phyloP scores from a whole-genome alignment of 139 green algal species.

The Mesostigma viride region DNA sequence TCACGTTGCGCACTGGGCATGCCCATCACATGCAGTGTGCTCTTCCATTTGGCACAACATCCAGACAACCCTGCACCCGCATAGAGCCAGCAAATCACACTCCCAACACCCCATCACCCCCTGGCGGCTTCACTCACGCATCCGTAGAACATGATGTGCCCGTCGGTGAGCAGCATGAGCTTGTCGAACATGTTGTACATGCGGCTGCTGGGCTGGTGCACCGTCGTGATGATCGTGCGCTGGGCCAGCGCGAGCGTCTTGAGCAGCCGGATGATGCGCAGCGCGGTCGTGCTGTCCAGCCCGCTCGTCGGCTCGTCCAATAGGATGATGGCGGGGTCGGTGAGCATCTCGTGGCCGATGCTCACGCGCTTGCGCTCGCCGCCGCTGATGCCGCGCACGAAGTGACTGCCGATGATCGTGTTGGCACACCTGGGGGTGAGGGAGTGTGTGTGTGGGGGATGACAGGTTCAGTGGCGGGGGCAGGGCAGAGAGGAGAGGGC shows the following conservation, averaged over 20 bases:
- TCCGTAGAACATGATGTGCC: background rate
- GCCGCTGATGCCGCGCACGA: conserved; percentile 70
- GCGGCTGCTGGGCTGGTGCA: conserved; percentile 70
- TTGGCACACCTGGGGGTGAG: conserved; percentile 59
- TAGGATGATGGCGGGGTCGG: conserved; percentile 79
- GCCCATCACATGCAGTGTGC: too few relatives aligned
- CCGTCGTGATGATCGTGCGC: conserved; percentile 45
- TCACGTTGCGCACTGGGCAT: too few relatives aligned
- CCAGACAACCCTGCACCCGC: too few relatives aligned
- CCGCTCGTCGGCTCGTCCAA: conserved; percentile 69
- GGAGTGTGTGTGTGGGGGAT: conserved; percentile 40
- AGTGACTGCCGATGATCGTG: conserved; percentile 81
- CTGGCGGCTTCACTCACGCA: too few relatives aligned
- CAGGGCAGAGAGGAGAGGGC: background rate
- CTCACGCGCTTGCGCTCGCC: conserved; percentile 86
- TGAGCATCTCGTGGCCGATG: conserved; percentile 82
- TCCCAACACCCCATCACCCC: too few relatives aligned
- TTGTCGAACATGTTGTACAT: conserved; percentile 68
- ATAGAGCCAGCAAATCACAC: too few relatives aligned
- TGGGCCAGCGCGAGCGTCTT: conserved; percentile 50
- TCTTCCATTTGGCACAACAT: too few relatives aligned
- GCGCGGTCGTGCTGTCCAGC: conserved; percentile 83
- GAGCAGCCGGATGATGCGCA: conserved; percentile 66
- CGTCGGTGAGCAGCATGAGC: conserved; percentile 56
- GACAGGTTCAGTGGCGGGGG: conserved; percentile 38